Evolutionary conservation across 1,284 basidiomycete genomes (phyloP).

Genomic region (Ganoderma boninense): DNA sequence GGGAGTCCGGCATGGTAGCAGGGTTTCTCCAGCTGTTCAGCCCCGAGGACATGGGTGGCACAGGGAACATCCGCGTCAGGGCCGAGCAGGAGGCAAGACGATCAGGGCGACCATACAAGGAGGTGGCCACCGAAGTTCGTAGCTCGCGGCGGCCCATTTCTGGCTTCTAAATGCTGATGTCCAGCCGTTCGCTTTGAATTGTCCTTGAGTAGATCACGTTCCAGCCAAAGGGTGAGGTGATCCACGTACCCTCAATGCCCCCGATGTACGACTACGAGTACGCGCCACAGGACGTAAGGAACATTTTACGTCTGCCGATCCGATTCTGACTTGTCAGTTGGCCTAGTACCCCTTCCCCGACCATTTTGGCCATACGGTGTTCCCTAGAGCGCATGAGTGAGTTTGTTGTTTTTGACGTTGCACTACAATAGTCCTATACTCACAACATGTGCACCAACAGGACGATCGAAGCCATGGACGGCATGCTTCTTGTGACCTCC

Average conservation of each 20-base stretch:
- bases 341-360: slow-evolving; percentile 8
- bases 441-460: neutral
- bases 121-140: slow-evolving; percentile 26
- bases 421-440: neutral
- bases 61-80: slow-evolving; percentile 29
- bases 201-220: slow-evolving; percentile 20
- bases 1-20: slow-evolving; percentile 22
- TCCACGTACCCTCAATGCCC: slow-evolving; percentile 31
- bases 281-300: slow-evolving; percentile 34
- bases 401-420: neutral
- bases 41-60: slow-evolving; percentile 26
- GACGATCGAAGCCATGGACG: slow-evolving; percentile 21
- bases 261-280: slow-evolving; percentile 37
- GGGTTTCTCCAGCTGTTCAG: slow-evolving; percentile 25
- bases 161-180: no score
- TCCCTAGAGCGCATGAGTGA: slow-evolving; percentile 26
- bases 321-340: slow-evolving; percentile 9
- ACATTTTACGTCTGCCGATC: no score
- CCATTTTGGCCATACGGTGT: neutral
- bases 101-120: slow-evolving; percentile 19
- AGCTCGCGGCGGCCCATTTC: neutral
- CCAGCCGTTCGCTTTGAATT: no score
- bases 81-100: slow-evolving; percentile 23
- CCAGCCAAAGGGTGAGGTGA: slow-evolving; percentile 14
- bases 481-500: slow-evolving; percentile 24